Base-by-base conservation (phyloP, 2,329 filamentous ascomycete species). In the Periconia digitata region DNA sequence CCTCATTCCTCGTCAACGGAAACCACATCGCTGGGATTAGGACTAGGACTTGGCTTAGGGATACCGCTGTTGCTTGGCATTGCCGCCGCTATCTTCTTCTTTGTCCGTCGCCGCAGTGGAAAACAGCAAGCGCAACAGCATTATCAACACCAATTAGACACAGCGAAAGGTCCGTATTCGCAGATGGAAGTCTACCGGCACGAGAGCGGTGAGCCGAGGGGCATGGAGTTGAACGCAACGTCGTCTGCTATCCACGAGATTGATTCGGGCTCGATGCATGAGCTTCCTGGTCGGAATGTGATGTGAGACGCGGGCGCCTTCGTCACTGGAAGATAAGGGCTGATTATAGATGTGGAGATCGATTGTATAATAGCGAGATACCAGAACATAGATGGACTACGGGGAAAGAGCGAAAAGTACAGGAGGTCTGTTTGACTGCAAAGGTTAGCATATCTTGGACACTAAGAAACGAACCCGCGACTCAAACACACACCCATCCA, bases 41-140 rank as follows among this genome's bases (percentile, higher is more conserved):
- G 44, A 4, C 5, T 44, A 20, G 27, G 41, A 12, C 22, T 43
- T 7, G 45, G 45, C 13, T 36, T 47, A 3, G 45, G 45, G 2
- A 13, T 47, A 34, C 40, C 40, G 15, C 18, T 47, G 8, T 23
- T 47, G 3, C 15, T 13, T 16, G 34, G 32, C 3, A 16, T 47
- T 13, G 34, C 18, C 12, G 10, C 10, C 10, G 3, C 43, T 16
- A 17, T 21, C 13, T 34, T 43, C 24, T 32, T 16, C n/a, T 22
- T 12, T 6, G 21, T 16, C 10, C 22, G 39, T 8, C 22, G 22
- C 10, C 37, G 10, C 13, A 6, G 34, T 15, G 34, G 15, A 6
- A 13, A 36, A 13, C 6, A 6, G 6, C 13, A 13, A 36, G 34
- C 34, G 15, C 34, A 17, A 36, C 34, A 7, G 15, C 18, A 6